Evolutionary conservation across 2,329 filamentous ascomycete species (phyloP).

Genomic region (Thelonectria olida): DNA sequence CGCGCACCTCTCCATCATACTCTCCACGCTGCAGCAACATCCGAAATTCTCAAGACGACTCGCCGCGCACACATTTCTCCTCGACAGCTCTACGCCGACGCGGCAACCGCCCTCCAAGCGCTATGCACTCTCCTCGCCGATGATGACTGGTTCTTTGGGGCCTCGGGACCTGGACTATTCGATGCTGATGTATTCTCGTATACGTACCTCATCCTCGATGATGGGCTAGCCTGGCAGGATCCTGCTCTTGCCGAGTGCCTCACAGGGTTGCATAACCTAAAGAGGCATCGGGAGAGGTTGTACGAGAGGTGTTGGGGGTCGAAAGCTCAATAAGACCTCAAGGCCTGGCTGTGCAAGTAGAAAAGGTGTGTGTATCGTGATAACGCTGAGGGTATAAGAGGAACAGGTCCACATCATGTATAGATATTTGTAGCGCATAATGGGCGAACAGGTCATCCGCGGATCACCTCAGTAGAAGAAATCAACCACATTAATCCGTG

Average conservation of each 20-base stretch:
- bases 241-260: conserved; percentile 67
- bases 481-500: conserved; percentile 4
- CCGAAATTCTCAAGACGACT: conserved; percentile 74
- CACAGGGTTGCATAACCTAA: conserved; percentile 66
- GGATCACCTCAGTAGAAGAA: conserved; percentile 5
- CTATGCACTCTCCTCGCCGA: conserved; percentile 54
- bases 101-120: conserved; percentile 56
- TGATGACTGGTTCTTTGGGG: conserved; percentile 60
- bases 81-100: conserved; percentile 53
- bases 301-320: conserved; percentile 44
- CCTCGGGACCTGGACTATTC: conserved; percentile 72
- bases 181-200: conserved; percentile 93
- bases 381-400: neutral
- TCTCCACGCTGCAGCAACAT: conserved; percentile 76
- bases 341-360: conserved; percentile 9
- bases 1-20: conserved; percentile 70
- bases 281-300: conserved; percentile 54
- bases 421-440: conserved; percentile 15
- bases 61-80: conserved; percentile 49
- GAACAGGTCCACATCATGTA: conserved; percentile 1
- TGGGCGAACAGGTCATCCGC: neutral
- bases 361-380: neutral
- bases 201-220: conserved; percentile 80
- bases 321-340: conserved; percentile 9
- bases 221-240: conserved; percentile 70